Evolutionary conservation across 345 rosid species (phyloP).

Genomic region (Aegle marmelos): DNA sequence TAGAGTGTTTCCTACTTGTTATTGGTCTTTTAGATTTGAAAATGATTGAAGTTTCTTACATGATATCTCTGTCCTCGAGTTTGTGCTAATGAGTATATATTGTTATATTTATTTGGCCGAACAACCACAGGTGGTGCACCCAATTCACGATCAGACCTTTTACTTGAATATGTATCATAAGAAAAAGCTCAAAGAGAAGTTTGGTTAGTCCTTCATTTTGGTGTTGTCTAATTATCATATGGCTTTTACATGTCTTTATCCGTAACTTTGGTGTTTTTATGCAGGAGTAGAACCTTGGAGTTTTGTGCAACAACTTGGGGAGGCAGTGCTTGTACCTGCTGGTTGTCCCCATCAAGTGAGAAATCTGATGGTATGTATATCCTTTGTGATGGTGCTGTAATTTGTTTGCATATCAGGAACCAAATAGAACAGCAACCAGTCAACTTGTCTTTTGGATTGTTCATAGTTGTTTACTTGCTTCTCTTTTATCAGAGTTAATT

Average conservation of each 20-base stretch:
- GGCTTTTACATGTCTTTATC: background rate
- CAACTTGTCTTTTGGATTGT: background rate
- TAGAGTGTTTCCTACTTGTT: background rate
- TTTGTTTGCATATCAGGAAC: background rate
- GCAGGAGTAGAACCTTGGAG: slow-evolving; percentile 59
- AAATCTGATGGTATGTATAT: slow-evolving; percentile 19
- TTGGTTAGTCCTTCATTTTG: slow-evolving; percentile 26
- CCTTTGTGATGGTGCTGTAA: background rate
- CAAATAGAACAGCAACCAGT: background rate
- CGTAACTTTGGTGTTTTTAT: background rate
- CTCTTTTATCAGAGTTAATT: background rate
- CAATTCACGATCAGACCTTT: slow-evolving; percentile 50
- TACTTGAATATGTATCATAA: slow-evolving; percentile 43
- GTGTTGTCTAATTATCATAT: background rate
- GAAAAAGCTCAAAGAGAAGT: slow-evolving; percentile 48
- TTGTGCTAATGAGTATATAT: too few relatives aligned
- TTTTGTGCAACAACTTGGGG: slow-evolving; percentile 50
- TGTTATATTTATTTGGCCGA: background rate
- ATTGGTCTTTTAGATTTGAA: background rate
- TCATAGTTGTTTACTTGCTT: background rate
- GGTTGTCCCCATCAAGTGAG: slow-evolving; percentile 64
- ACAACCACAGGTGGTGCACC: slow-evolving; percentile 36
- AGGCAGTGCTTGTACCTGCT: slow-evolving; percentile 56
- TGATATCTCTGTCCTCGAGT: background rate
- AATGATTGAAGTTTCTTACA: background rate